Evolutionary conservation across 108 stramenopile genomes (phyloP), one percentile per base, ranked within the genome.

Genomic region (Cyclostephanos tholiformis): DNA sequence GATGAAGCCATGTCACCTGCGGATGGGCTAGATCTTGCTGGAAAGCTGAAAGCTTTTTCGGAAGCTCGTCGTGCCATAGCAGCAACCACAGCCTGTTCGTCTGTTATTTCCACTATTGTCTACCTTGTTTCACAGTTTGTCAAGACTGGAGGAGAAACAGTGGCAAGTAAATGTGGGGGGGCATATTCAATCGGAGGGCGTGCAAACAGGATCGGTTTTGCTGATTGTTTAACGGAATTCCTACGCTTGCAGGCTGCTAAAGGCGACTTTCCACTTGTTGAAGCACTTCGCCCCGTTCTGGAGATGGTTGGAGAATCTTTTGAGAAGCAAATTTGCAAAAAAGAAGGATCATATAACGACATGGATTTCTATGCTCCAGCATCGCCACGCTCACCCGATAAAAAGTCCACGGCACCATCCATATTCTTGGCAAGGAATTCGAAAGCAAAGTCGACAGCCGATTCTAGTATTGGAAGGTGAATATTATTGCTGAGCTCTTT

Each of bases 81-180:
- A 43, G 59, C 76, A n/a, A 66, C 83, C 50, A 26, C 50, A 13
- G 50, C 82, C 3, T 91, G 85, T 59, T 72, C 80, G 12, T 88
- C 84, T 41, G 60, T 90, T 6, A 72, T 74, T 49, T 75, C 71
- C 17, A 74, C 89, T 17, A 65, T 92, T 16, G 64, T 72, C 23
- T 91, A 76, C 63, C 71, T 92, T 30, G 87, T 90, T 43, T 55
- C 75, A 12, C 79, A 86, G 26, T 95, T 95, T 78, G 75, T 90
- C 52, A 95, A 92, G 50, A 80, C 75, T 52, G 94, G 91, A 56
- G 94, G 94, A 55, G 91, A 95, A 59, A 56, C 85, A 23, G 65
- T 68, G 11, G 84, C 90, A 2, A 76, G 79, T 39, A 76, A 85
- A 56, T 75, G 84, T 29, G 90, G 91, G n/a, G 91, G 94, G 27